Evolutionary conservation across 2,329 filamentous ascomycete species (phyloP), one percentile per base, ranked within the genome.

Genomic region (Ceratocystis ficicola): DNA sequence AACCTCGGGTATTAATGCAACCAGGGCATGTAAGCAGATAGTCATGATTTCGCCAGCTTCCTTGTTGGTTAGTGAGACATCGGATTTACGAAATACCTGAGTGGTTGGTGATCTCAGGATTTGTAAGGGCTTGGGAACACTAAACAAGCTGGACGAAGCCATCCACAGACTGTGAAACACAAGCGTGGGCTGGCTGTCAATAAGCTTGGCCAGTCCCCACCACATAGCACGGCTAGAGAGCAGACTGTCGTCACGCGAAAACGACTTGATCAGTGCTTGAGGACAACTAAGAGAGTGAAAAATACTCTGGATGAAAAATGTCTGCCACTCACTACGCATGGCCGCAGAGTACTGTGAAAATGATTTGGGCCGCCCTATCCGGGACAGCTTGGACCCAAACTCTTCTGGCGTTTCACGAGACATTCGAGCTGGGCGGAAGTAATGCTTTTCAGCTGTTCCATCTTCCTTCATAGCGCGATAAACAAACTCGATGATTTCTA

Each of bases 91-190:
- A 30, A 76, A 76, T 3, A 76, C 70, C 66, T 73, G 76, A 22
- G 72, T 72, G 2, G 73, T 75, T 0, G 77, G 73, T 20, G 77
- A 76, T 7, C 74, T 74, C 57, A 76, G 72, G 8, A 75, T 73
- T 66, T 77, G 77, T 0, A 81, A 70, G 5, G 75, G 69, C 65
- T 76, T 75, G 1, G 83, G 82, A 1, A 82, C 79, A n/a, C 77
- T 75, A 69, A 86, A 87, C 3, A 87, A 75, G 60, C 78, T 78
- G 6, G 78, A 80, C 1, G 84, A 77, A 5, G 83, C 82, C 69
- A 83, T 76, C 86, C 86, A 88, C 4, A 88, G 76, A 70, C 83
- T 85, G 71, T 86, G 81, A 63, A 86, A 81, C 1, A 87, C 83
- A 22, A 86, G 72, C 60, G 76, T 82, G 3, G 83, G 82, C 17